These are phyloP conservation scores for Mariannaea elegans DNA, from an alignment of 2,329 filamentous ascomycete genomes.

Conservation along the genomic window DNA sequence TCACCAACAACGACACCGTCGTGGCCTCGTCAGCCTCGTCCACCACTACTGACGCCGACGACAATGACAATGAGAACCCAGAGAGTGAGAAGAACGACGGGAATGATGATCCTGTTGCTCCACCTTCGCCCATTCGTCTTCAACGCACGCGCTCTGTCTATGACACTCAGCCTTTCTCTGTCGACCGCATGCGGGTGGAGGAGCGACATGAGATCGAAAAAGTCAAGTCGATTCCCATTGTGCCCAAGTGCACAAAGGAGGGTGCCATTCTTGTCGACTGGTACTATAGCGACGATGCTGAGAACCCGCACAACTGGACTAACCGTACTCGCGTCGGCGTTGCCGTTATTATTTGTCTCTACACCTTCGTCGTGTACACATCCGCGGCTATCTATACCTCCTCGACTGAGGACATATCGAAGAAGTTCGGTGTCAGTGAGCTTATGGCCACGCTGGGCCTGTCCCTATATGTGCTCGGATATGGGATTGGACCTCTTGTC, in stretches of 20 bases:
- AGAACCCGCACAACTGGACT: slow-evolving; percentile 66
- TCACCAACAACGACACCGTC: slow-evolving; percentile 20
- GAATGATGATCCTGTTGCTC: slow-evolving; percentile 22
- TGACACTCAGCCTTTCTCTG: slow-evolving; percentile 33
- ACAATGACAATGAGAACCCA: slow-evolving; percentile 14
- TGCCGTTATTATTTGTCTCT: slow-evolving; percentile 58
- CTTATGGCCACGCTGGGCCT: slow-evolving; percentile 65
- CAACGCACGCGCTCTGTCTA: slow-evolving; percentile 36
- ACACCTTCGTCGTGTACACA: slow-evolving; percentile 59
- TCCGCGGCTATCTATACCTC: slow-evolving; percentile 56
- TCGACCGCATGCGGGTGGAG: slow-evolving; percentile 40
- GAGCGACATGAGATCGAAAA: slow-evolving; percentile 50
- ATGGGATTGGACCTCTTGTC: slow-evolving; percentile 70
- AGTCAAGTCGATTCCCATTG: slow-evolving; percentile 57
- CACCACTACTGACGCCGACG: slow-evolving; percentile 29
- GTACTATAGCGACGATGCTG: slow-evolving; percentile 64
- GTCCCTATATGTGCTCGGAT: slow-evolving; percentile 70
- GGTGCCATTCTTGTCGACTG: slow-evolving; percentile 62
- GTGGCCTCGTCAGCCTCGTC: slow-evolving; percentile 38
- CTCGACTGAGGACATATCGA: slow-evolving; percentile 59
- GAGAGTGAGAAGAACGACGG: slow-evolving; percentile 13
- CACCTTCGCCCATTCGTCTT: slow-evolving; percentile 25
- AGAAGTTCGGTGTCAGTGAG: slow-evolving; percentile 60
- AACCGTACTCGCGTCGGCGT: slow-evolving; percentile 52
- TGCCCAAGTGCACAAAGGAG: slow-evolving; percentile 58